Percentiles rank a stretch among this genome's conserved stretches.
phyloP scores from a whole-genome alignment of 768 basidiomycete genomes.

The Serendipita sp. region DNA sequence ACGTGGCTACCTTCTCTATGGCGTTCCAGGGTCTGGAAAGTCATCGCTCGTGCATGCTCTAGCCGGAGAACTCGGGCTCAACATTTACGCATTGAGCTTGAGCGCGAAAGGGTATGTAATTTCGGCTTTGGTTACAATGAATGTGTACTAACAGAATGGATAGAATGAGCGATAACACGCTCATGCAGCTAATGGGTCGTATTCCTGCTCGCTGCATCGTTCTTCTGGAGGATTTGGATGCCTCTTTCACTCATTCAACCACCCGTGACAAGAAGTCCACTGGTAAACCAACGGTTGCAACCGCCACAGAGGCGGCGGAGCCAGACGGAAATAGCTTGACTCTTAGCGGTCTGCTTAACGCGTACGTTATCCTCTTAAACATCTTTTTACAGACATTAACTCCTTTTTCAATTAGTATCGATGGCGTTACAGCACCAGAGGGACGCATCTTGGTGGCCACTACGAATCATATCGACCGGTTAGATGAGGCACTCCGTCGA shows the following conservation, averaged over 20 bases:
- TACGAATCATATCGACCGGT: slow-evolving; percentile 74
- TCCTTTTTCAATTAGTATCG: slow-evolving; percentile 84
- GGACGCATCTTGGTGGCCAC: slow-evolving; percentile 81
- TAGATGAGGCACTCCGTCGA: slow-evolving; percentile 81
- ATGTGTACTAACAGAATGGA: slow-evolving; percentile 31
- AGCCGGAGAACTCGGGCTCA: slow-evolving; percentile 75
- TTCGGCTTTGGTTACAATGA: neutral
- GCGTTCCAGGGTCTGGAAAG: slow-evolving; percentile 78
- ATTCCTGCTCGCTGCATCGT: slow-evolving; percentile 76
- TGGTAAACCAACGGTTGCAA: slow-evolving; percentile 35
- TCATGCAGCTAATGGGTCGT: slow-evolving; percentile 72
- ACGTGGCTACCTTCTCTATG: slow-evolving; percentile 69
- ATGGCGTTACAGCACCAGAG: slow-evolving; percentile 80
- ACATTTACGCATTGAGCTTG: slow-evolving; percentile 85
- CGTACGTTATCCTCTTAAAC: slow-evolving; percentile 14
- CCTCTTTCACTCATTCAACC: slow-evolving; percentile 67
- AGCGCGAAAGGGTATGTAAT: slow-evolving; percentile 51
- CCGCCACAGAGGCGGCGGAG: slow-evolving; percentile 1
- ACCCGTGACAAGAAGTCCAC: slow-evolving; percentile 37
- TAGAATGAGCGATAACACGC: slow-evolving; percentile 79
- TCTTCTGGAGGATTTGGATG: slow-evolving; percentile 80
- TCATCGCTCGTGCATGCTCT: slow-evolving; percentile 78
- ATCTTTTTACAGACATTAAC: slow-evolving; percentile 42
- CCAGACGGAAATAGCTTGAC: slow-evolving; percentile 69
- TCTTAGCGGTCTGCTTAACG: slow-evolving; percentile 67